Conservation (phyloP, 306 rosid species). For the Casuarina glauca region DNA sequence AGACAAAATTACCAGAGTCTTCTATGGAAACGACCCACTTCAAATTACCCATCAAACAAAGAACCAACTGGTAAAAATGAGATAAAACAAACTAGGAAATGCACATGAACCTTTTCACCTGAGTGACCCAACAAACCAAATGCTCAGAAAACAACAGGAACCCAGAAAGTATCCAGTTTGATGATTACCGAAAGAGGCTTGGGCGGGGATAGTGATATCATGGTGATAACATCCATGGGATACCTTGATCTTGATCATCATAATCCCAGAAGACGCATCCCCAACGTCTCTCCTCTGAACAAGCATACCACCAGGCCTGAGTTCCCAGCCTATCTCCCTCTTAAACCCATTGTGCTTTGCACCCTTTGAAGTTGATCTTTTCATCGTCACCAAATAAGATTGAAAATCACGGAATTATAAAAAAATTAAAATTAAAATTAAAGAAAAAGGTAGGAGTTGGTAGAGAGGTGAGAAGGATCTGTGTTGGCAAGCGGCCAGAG, state of each 20-base stretch:
- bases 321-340: slow-evolving; percentile 63
- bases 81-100: slow-evolving; percentile 7
- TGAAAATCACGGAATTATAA: slow-evolving; percentile 28
- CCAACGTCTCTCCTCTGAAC: slow-evolving; percentile 63
- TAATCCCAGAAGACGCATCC: slow-evolving; percentile 39
- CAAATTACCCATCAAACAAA: slow-evolving; percentile 18
- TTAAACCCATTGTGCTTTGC: slow-evolving; percentile 25
- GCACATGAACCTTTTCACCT: slow-evolving; percentile 14
- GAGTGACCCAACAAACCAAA: slow-evolving; percentile 11
- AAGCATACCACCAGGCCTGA: slow-evolving; percentile 77
- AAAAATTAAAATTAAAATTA: slow-evolving; percentile 8
- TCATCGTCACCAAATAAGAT: slow-evolving; percentile 46
- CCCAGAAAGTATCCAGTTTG: slow-evolving; percentile 18
- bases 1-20: slow-evolving; percentile 3
- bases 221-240: slow-evolving; percentile 61
- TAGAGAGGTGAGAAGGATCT: slow-evolving; percentile 20
- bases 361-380: slow-evolving; percentile 43
- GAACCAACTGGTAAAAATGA: slow-evolving; percentile 17
- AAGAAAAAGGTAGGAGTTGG: slow-evolving; percentile 31
- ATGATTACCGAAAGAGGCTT: slow-evolving; percentile 60
- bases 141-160: slow-evolving; percentile 5
- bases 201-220: slow-evolving; percentile 46
- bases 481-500: slow-evolving; percentile 23
- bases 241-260: slow-evolving; percentile 62
- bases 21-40: slow-evolving; percentile 14